Percentiles rank a stretch among this genome's conserved stretches.
phyloP scores from a whole-genome alignment of 2,329 filamentous ascomycete genomes.

The Arthroderma sp. region DNA sequence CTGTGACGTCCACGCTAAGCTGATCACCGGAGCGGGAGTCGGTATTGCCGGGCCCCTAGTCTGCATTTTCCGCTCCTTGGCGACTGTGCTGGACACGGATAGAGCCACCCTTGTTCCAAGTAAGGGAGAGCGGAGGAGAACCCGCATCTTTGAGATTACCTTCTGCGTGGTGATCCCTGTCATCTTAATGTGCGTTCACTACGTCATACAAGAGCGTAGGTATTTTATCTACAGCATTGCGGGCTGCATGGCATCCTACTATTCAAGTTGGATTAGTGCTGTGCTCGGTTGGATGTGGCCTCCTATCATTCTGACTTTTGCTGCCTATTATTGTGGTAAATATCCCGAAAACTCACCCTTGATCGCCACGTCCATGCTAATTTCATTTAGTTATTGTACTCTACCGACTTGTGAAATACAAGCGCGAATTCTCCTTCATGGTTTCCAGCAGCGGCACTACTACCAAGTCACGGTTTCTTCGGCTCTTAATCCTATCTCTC shows the following conservation, averaged over 20 bases:
- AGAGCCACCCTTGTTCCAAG: slow-evolving; percentile 39
- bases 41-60: slow-evolving; percentile 40
- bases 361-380: not conserved
- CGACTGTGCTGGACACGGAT: slow-evolving; percentile 47
- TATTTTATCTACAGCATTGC: slow-evolving; percentile 46
- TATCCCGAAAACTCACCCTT: too few relatives aligned
- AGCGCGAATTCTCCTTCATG: slow-evolving; percentile 43
- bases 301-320: slow-evolving; percentile 39
- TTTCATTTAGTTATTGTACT: slow-evolving; percentile 41
- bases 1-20: slow-evolving; percentile 52
- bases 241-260: slow-evolving; percentile 44
- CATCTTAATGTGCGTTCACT: slow-evolving; percentile 43
- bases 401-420: slow-evolving; percentile 47
- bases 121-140: slow-evolving; percentile 34
- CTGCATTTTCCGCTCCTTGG: slow-evolving; percentile 49
- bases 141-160: slow-evolving; percentile 37
- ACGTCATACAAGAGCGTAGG: slow-evolving; percentile 45
- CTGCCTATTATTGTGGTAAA: slow-evolving; percentile 44
- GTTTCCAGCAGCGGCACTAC: slow-evolving; percentile 39
- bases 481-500: slow-evolving; percentile 37
- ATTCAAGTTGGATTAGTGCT: slow-evolving; percentile 45
- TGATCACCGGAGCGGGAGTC: slow-evolving; percentile 41
- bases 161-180: slow-evolving; percentile 45
- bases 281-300: slow-evolving; percentile 45
- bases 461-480: slow-evolving; percentile 47